phyloP scores from a whole-genome alignment of 768 basidiomycete genomes.

The Lactarius sanguifluus region DNA sequence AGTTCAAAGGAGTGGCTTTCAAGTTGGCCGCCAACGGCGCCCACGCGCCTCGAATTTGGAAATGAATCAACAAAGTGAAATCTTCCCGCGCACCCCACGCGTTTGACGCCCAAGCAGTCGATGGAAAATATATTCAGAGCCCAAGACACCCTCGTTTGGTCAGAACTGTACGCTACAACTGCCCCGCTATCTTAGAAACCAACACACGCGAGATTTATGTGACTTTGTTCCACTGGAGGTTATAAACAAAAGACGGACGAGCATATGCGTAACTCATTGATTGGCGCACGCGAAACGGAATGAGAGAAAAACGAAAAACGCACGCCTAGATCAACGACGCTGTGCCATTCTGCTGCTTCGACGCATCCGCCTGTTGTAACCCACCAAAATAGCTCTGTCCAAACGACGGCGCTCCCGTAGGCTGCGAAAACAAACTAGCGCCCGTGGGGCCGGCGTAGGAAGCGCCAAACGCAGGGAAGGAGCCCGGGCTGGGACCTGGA shows the following conservation, averaged over 20 bases:
- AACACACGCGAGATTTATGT: not conserved
- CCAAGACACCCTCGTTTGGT: not conserved
- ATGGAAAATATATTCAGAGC: not conserved
- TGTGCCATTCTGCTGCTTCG: slow-evolving; percentile 41
- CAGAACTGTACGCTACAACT: not conserved
- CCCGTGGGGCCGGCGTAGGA: slow-evolving; percentile 9
- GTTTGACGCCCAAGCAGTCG: not conserved
- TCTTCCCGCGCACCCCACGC: slow-evolving; percentile 5
- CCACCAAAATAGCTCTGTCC: slow-evolving; percentile 28
- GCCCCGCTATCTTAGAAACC: not conserved
- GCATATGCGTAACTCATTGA: not conserved
- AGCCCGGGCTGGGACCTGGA: slow-evolving; percentile 30
- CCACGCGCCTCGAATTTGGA: not conserved
- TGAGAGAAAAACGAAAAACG: not conserved
- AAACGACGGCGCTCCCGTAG: slow-evolving; percentile 29
- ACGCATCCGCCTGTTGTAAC: slow-evolving; percentile 27
- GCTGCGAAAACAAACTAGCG: slow-evolving; percentile 27
- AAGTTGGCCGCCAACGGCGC: not conserved
- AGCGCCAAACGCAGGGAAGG: slow-evolving; percentile 32
- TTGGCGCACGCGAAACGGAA: not conserved
- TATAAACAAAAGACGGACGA: not conserved
- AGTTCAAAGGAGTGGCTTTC: not conserved
- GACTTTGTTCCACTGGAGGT: not conserved
- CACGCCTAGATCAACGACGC: slow-evolving; percentile 49
- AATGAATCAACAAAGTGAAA: slow-evolving; percentile 10